Evolutionary conservation across 768 basidiomycete species (phyloP), one percentile per base, ranked within the genome.

Genomic region (Kwoniella bestiolae): DNA sequence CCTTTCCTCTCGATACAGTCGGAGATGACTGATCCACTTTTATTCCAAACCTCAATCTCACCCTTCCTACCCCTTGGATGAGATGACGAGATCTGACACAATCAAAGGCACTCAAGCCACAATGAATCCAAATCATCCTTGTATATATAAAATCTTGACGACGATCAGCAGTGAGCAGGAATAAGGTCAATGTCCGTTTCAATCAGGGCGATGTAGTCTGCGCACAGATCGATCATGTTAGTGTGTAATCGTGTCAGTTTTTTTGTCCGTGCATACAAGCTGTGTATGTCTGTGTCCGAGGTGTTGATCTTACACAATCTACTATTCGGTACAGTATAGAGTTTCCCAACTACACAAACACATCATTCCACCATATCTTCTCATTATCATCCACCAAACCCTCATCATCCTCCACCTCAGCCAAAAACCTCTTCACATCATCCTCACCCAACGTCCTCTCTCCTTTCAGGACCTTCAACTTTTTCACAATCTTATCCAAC

Each of bases 321-420:
- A 1, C 25, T 11, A 21, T 25, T 25, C 21, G 9, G 2, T 25
- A 2, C 49, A 5, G 49, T 50, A 28, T 26, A 6, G 9, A 25
- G 2, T 18, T 47, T 47, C 21, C 11, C 46, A 11, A 47, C 25
- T 32, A 46, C 5, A 34, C 62, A 34, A 65, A 58, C 23, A 65
- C 12, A 44, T 65, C 64, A 29, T 41, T 47, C 78, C 78, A 79
- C 69, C 76, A 79, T 0, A 6, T 49, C 31, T 47, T 60, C 56
- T 77, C 76, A 12, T 28, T 55, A 16, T 68, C 68, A 7, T 53
- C n/a, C 21, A 77, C 16, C 41, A 18, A 25, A n/a, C 68, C 72
- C 34, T 78, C 79, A 11, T 77, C 77, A 51, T 74, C 72, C 51
- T 76, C 74, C 14, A 80, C 9, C 51, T 72, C 69, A 7, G 64